Percentiles rank a stretch among this genome's conserved stretches.
Evolutionary conservation across 768 basidiomycete species (phyloP).

Genomic region (Suillus tomentosus): DNA sequence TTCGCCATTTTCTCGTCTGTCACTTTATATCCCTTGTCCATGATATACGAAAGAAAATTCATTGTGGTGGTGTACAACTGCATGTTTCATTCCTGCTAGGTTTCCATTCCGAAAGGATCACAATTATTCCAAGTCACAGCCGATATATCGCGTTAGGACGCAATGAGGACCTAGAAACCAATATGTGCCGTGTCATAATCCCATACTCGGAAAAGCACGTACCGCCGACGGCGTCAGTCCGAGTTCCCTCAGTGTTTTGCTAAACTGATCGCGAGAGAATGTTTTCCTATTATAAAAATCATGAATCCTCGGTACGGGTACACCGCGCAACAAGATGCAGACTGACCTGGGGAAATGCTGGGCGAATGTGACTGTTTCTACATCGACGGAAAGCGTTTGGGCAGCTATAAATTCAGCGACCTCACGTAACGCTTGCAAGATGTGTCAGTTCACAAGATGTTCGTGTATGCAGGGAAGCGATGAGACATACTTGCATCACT

Average conservation of each 20-base stretch:
- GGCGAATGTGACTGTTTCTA: constrained; percentile 76
- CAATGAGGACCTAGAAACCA: constrained; percentile 52
- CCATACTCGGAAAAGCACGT: constrained; percentile 26
- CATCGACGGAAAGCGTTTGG: constrained; percentile 67
- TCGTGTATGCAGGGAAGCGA: constrained; percentile 2
- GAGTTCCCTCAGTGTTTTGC: constrained; percentile 77
- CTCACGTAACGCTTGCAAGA: constrained; percentile 64
- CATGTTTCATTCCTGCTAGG: background rate
- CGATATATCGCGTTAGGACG: constrained; percentile 29
- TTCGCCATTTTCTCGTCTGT: background rate
- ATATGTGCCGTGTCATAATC: constrained; percentile 2
- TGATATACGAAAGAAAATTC: background rate
- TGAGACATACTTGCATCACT: constrained; percentile 70
- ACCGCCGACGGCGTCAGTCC: constrained; percentile 93
- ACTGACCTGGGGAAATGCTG: constrained; percentile 84
- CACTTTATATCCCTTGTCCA: background rate
- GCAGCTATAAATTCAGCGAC: constrained; percentile 88
- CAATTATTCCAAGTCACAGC: background rate
- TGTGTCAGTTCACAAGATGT: constrained; percentile 9
- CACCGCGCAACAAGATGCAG: constrained; percentile 1
- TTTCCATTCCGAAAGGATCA: too few species aligned
- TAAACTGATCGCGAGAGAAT: constrained; percentile 72
- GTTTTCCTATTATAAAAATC: constrained; percentile 58
- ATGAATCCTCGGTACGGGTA: background rate
- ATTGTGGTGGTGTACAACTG: constrained; percentile 1